These are phyloP conservation scores for Escovopsis sp. DNA, from an alignment of 2,329 filamentous ascomycete species.

Conservation along the genomic window DNA sequence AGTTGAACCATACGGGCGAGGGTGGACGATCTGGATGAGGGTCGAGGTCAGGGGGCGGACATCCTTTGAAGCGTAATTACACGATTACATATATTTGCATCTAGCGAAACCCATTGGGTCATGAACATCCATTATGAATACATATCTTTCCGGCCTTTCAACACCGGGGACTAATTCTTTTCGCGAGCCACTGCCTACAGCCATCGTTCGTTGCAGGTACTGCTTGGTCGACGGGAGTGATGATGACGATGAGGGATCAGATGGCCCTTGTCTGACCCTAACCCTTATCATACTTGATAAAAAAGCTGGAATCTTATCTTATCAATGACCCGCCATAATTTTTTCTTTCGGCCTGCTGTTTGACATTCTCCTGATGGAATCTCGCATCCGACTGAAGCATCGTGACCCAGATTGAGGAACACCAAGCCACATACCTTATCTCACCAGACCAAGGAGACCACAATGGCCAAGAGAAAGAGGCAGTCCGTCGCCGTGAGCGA, in stretches of 20 bases:
- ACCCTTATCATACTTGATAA: no score
- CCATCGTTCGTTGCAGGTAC: no score
- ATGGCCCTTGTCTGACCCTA: no score
- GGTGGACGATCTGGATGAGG: slow-evolving; percentile 16
- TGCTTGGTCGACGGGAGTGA: no score
- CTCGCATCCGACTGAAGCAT: not conserved
- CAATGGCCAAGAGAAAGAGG: slow-evolving; percentile 38
- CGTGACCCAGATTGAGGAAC: not conserved
- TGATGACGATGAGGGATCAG: no score
- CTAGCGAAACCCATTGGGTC: not conserved
- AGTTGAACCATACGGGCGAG: slow-evolving; percentile 57
- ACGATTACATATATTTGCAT: not conserved
- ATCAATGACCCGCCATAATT: slow-evolving; percentile 14
- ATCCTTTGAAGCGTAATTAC: not conserved
- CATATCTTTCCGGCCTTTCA: not conserved
- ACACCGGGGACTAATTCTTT: no score
- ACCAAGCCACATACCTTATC: not conserved
- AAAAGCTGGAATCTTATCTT: slow-evolving; percentile 17
- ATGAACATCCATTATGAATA: slow-evolving; percentile 2
- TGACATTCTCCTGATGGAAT: no score
- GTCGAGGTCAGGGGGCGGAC: slow-evolving; percentile 1
- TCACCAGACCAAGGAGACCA: slow-evolving; percentile 1
- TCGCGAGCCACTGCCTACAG: no score
- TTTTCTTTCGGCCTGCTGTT: slow-evolving; percentile 10
- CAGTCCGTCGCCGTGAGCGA: slow-evolving; percentile 17